Percentiles rank a stretch among this genome's conserved stretches.
phyloP scores from a whole-genome alignment of 495 filamentous ascomycete species.

The Penicillium silybi region DNA sequence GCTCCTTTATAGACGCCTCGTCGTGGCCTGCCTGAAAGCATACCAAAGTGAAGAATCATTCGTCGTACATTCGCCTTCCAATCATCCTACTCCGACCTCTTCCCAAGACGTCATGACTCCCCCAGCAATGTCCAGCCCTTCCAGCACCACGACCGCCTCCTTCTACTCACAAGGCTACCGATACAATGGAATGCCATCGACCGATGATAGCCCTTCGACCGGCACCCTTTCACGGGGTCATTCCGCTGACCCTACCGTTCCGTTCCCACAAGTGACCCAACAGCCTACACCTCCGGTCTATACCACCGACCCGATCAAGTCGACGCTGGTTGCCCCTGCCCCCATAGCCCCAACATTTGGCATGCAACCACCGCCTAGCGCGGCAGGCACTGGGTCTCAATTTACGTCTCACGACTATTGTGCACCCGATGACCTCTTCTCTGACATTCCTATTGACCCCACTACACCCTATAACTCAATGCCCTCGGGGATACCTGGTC shows the following conservation, averaged over 20 bases:
- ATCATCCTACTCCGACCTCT: constrained; percentile 43
- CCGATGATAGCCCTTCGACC: constrained; percentile 31
- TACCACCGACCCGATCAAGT: constrained; percentile 18
- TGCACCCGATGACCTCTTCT: constrained; percentile 19
- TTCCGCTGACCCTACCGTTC: constrained; percentile 33
- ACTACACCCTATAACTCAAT: constrained; percentile 44
- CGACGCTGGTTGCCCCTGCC: constrained; percentile 15
- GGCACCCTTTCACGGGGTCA: constrained; percentile 36
- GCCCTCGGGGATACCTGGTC: constrained; percentile 42
- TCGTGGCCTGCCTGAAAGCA: constrained; percentile 76
- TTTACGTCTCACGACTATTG: constrained; percentile 24
- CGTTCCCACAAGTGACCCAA: constrained; percentile 21
- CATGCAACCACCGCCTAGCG: constrained; percentile 12
- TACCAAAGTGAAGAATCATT: constrained; percentile 70
- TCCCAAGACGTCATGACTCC: constrained; percentile 44
- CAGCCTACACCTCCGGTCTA: constrained; percentile 22
- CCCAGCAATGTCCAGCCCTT: constrained; percentile 48
- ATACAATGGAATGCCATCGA: constrained; percentile 16
- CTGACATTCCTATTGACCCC: constrained; percentile 36
- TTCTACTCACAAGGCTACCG: constrained; percentile 33
- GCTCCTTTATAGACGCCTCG: constrained; percentile 72
- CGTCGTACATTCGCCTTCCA: constrained; percentile 60
- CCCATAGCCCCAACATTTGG: constrained; percentile 18
- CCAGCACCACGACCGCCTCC: constrained; percentile 37
- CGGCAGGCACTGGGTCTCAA: constrained; percentile 11